Evolutionary conservation across 2,329 filamentous ascomycete genomes (phyloP).

Genomic region (Byssoonygena ceratinophila): DNA sequence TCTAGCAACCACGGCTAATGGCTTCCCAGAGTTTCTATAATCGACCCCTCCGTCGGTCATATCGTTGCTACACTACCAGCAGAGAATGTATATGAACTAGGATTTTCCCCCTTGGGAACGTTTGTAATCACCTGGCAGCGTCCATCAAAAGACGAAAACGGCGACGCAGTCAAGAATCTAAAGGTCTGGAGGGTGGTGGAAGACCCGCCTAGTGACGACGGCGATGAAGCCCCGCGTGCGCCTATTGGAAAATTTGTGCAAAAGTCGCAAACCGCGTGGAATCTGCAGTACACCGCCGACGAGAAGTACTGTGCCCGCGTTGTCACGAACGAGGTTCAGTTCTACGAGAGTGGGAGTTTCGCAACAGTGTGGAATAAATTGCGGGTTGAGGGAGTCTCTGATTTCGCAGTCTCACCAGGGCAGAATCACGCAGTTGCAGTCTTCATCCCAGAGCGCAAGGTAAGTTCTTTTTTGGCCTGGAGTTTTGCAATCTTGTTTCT

Average conservation of each 20-base stretch:
- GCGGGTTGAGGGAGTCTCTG: slow-evolving; percentile 75
- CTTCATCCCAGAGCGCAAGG: slow-evolving; percentile 92
- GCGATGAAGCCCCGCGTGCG: slow-evolving; percentile 51
- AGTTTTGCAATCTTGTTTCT: slow-evolving; percentile 3
- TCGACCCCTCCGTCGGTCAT: slow-evolving; percentile 68
- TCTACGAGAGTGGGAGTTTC: slow-evolving; percentile 82
- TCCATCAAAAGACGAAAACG: slow-evolving; percentile 80
- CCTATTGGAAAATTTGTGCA: slow-evolving; percentile 86
- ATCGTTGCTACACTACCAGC: slow-evolving; percentile 64
- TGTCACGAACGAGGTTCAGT: slow-evolving; percentile 96
- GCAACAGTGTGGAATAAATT: slow-evolving; percentile 89
- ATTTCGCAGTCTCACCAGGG: slow-evolving; percentile 83
- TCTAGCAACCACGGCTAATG: slow-evolving; percentile 12
- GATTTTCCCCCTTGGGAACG: slow-evolving; percentile 83
- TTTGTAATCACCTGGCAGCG: slow-evolving; percentile 97
- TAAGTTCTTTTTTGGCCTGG: slow-evolving; percentile 31
- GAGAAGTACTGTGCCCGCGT: slow-evolving; percentile 86
- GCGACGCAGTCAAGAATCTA: slow-evolving; percentile 88
- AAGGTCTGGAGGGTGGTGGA: slow-evolving; percentile 89
- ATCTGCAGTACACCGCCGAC: slow-evolving; percentile 89
- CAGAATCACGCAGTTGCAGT: slow-evolving; percentile 86
- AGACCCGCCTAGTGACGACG: slow-evolving; percentile 41
- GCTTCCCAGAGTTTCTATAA: slow-evolving; percentile 57
- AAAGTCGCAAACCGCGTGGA: slow-evolving; percentile 92
- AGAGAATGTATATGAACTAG: slow-evolving; percentile 82